Evolutionary conservation across 768 basidiomycete species (phyloP), one percentile per base, ranked within the genome.

Genomic region (Amanita pseudoporphyria): DNA sequence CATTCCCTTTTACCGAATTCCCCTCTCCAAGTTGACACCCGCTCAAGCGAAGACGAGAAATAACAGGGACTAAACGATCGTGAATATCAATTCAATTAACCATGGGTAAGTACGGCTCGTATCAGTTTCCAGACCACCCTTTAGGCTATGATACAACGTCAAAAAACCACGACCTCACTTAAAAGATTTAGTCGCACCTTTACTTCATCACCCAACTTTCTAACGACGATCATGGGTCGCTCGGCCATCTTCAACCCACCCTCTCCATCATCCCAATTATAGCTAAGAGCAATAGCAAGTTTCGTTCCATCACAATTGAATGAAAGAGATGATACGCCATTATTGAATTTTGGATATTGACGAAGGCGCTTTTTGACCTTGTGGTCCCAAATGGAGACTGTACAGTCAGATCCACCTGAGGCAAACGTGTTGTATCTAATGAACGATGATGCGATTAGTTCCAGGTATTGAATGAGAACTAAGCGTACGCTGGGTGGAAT

Each of bases 301-400:
- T 82, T 82, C 31, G 78, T 76, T 1, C 92, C 93, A 54, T 93
- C 87, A 21, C 78, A 81, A 53, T 84, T 90, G 66, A 94, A 95
- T 1, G 85, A 78, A 35, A 93, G 70, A 0, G 84, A 77, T 0
- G 89, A 79, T n/a, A 96, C 81, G 2, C 84, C 75, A 0, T 78
- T 73, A 3, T 73, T 66, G 66, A 82, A 92, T 60, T 88, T 88
- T 0, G 84, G 82, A 55, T 88, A 94, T 57, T 95, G 92, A 21
- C 92, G 82, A 47, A 98, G 70, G 1, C 96, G 82, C 62, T 98
- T 98, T 71, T 97, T 96, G 48, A 94, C 85, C 55, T 85, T 84
- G 66, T 94, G 92, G 62, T 98, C 96, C 96, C 96, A 99, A 52
- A 98, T 83, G 0, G 91, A 92, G 37, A 98, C 89, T 1, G 87